Evolutionary conservation across 78 protist species (phyloP).

Genomic region (Dictyostelium capitatum): DNA sequence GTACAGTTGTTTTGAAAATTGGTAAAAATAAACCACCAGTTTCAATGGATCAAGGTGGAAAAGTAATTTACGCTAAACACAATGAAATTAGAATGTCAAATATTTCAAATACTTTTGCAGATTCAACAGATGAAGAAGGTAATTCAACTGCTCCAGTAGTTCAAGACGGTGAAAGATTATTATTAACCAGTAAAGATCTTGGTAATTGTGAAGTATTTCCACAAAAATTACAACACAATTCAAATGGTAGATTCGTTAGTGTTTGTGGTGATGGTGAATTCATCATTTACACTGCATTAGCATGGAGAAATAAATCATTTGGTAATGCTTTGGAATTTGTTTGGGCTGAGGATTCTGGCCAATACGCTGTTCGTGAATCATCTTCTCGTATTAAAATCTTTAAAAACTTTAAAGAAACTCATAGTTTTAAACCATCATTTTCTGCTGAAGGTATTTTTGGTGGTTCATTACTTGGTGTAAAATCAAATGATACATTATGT

Average conservation of each 20-base stretch:
- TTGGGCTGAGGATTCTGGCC: constrained; percentile 91
- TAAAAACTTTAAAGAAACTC: constrained; percentile 93
- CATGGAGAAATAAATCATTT: constrained; percentile 95
- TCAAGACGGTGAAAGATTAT: constrained; percentile 94
- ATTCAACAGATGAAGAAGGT: background rate
- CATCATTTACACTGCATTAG: constrained; percentile 97
- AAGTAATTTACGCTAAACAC: constrained; percentile 94
- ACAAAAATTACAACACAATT: constrained; percentile 89
- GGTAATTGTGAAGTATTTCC: constrained; percentile 96
- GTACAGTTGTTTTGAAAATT: constrained; percentile 95
- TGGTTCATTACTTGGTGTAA: constrained; percentile 94
- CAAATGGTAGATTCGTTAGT: constrained; percentile 96
- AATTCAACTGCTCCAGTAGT: background rate
- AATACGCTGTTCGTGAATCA: constrained; percentile 89
- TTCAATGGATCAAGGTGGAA: constrained; percentile 96
- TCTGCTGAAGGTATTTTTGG: constrained; percentile 95
- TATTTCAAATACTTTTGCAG: constrained; percentile 30
- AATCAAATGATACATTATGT: constrained; percentile 71
- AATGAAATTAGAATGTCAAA: constrained; percentile 88
- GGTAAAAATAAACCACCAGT: constrained; percentile 98
- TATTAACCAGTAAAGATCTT: constrained; percentile 91
- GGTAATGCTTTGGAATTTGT: constrained; percentile 98
- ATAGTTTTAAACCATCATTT: constrained; percentile 82
- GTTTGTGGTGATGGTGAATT: constrained; percentile 99
- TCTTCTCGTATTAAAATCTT: constrained; percentile 88